Conservation (phyloP, 2,329 filamentous ascomycete genomes). For the Aureobasidium mangrovei region DNA sequence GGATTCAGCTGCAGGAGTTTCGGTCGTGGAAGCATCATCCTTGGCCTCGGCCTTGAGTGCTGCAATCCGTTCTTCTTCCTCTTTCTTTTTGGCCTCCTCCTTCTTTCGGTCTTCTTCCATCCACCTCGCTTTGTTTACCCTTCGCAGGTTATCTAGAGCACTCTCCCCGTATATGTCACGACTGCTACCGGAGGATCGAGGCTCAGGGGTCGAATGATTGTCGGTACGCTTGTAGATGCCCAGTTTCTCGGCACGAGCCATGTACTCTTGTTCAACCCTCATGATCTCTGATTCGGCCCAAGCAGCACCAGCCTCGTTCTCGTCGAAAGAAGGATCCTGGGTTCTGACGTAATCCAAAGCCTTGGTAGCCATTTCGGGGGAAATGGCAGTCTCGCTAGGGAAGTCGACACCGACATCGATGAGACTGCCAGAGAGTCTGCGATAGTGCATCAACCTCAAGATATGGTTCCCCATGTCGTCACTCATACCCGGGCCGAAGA, state of each 20-base stretch:
- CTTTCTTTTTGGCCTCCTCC: conserved; percentile 20
- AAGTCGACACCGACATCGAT: conserved; percentile 29
- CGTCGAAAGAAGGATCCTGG: conserved; percentile 27
- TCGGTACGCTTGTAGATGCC: conserved; percentile 27
- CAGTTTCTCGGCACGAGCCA: conserved; percentile 25
- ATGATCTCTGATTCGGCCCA: conserved; percentile 29
- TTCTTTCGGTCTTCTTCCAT: conserved; percentile 19
- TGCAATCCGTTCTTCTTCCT: conserved; percentile 15
- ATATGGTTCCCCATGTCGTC: conserved; percentile 30
- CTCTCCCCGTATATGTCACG: conserved; percentile 23
- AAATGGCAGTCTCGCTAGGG: conserved; percentile 21
- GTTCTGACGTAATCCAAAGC: conserved; percentile 27
- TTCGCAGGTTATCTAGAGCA: conserved; percentile 21
- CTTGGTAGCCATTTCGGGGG: conserved; percentile 22
- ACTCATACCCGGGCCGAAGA: conserved; percentile 25
- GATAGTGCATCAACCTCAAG: conserved; percentile 29
- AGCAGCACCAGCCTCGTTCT: conserved; percentile 24
- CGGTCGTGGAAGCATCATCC: neutral
- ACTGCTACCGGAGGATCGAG: conserved; percentile 22
- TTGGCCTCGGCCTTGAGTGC: neutral
- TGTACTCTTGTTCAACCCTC: conserved; percentile 23
- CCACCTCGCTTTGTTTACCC: conserved; percentile 23
- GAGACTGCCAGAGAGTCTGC: conserved; percentile 29
- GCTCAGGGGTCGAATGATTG: conserved; percentile 17
- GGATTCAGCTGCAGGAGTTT: neutral